Base-by-base conservation (phyloP, 2,329 filamentous ascomycete species). In the Colletotrichum tabaci region DNA sequence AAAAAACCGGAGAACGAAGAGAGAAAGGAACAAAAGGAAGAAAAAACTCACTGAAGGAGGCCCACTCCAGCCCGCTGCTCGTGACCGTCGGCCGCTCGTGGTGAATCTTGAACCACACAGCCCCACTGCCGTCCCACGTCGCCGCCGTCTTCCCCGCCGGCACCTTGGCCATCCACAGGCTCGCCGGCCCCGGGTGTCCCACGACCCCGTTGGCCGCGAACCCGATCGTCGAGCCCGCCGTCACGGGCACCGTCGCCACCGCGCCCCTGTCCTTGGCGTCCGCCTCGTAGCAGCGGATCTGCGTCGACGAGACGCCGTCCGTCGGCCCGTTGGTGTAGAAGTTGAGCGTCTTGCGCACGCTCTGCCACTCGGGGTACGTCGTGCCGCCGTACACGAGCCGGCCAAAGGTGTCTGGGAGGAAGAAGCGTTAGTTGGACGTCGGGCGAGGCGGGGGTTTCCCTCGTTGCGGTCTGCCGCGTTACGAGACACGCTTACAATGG, bases 101-200 rank as follows among this genome's bases (percentile, higher is more conserved):
- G 74, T 79, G 80, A 49, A 83, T 79, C 76, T 82, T 83, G 77
- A 83, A 82, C 81, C 80, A 83, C 30, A 79, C 77, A 5, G 75
- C 70, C 13, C 80, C 81, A 7, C 75, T 72, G 3, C 80, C 80
- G 66, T 80, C 78, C 78, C 79, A 82, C 18, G 70, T 76, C 23
- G 77, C 74, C 15, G 78, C 77, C 21, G 77, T 76, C 67, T 80
- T 74, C 12, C 81, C 81, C 2, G 75, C 74, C 6, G 81, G 80
- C 2, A 78, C 81, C 74, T 80, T 80, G 72, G 81, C 81, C 75
- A 83, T 76, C 76, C 81, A 82, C 44, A 80, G 78, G 53, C 79
- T 77, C 61, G 82, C 74, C 15, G 83, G 81, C 0, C 82, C 82
- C 3, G 81, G 82, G 74, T 83, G 82, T 67, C 78, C 79, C 64